These are phyloP conservation scores for Colletotrichum sp. DNA, from an alignment of 2,329 filamentous ascomycete species.

Conservation along the genomic window DNA sequence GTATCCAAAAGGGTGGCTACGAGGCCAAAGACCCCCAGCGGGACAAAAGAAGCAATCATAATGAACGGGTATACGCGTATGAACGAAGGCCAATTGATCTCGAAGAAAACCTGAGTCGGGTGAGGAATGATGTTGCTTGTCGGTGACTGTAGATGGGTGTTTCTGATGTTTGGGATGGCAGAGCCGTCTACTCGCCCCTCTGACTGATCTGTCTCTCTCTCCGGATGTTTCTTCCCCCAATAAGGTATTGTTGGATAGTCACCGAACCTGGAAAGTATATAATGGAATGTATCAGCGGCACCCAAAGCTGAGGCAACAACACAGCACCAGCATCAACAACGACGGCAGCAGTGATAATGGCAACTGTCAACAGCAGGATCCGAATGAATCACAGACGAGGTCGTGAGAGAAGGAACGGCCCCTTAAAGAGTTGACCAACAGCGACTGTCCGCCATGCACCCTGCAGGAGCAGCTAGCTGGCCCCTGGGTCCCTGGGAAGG, in stretches of 20 bases:
- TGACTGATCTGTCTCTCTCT: background rate
- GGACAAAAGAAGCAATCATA: background rate
- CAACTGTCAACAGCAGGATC: background rate
- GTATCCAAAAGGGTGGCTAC: background rate
- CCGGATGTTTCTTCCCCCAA: background rate
- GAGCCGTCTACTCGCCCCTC: background rate
- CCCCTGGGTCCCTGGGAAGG: background rate
- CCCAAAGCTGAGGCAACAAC: background rate
- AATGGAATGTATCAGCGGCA: background rate
- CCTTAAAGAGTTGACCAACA: conserved; percentile 1
- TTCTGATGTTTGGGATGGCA: background rate
- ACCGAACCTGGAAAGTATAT: background rate
- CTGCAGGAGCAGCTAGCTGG: background rate
- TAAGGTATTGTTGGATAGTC: background rate
- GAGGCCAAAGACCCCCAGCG: background rate
- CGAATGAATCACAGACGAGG: background rate
- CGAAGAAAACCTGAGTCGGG: background rate
- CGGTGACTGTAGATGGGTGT: background rate
- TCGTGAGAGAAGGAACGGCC: background rate
- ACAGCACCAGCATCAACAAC: background rate
- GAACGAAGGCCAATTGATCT: background rate
- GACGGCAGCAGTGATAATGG: background rate
- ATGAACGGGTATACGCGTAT: background rate
- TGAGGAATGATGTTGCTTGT: background rate
- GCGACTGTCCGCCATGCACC: background rate